Conservation (phyloP, 495 filamentous ascomycete species). For the Jackrogersella multiformis region DNA sequence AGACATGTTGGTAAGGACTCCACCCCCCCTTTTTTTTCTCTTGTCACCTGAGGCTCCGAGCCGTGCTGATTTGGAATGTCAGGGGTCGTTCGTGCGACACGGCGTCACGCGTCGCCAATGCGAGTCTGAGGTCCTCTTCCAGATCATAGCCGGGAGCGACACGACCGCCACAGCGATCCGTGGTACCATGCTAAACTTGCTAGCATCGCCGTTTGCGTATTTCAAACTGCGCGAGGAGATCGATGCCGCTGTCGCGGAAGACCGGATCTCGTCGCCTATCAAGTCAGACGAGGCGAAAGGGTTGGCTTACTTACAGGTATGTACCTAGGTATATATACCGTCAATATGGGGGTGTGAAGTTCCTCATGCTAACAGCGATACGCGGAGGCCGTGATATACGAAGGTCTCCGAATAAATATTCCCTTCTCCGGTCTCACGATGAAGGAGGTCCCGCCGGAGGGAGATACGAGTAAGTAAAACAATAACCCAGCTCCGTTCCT, state of each 20-base stretch:
- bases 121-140: slow-evolving; percentile 51
- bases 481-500: not conserved
- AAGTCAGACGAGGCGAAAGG: slow-evolving; percentile 51
- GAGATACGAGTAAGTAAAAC: slow-evolving; percentile 37
- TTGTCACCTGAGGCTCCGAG: not conserved
- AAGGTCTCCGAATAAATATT: slow-evolving; percentile 53
- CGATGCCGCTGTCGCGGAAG: slow-evolving; percentile 47
- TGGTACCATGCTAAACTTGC: slow-evolving; percentile 61
- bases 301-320: slow-evolving; percentile 52
- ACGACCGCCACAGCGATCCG: slow-evolving; percentile 68
- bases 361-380: slow-evolving; percentile 39
- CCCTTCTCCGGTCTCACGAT: slow-evolving; percentile 56
- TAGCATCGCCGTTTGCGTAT: slow-evolving; percentile 56
- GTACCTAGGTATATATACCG: slow-evolving; percentile 33
- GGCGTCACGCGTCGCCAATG: slow-evolving; percentile 52
- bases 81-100: slow-evolving; percentile 55
- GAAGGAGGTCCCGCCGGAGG: slow-evolving; percentile 55
- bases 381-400: slow-evolving; percentile 52
- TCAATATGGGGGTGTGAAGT: slow-evolving; percentile 1
- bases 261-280: slow-evolving; percentile 44
- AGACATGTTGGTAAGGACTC: slow-evolving; percentile 53
- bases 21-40: not conserved
- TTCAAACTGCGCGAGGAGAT: slow-evolving; percentile 66
- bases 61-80: not conserved
- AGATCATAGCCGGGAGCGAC: slow-evolving; percentile 57